These are phyloP conservation scores for Rhamnella rubrinervis DNA, from an alignment of 331 rosid genomes.

Conservation along the genomic window DNA sequence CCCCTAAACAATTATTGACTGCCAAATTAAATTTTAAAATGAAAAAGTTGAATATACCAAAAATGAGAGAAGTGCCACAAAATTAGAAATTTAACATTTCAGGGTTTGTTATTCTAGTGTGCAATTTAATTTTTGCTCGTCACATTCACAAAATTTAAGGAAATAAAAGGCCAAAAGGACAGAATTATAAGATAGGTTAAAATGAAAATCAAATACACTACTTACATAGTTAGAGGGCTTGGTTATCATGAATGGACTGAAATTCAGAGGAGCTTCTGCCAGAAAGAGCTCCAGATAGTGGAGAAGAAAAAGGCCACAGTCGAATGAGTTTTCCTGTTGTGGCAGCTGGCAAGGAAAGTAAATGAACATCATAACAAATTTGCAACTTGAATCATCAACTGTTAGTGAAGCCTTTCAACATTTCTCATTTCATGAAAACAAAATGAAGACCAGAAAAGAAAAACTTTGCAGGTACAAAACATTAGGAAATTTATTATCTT, in stretches of 20 bases:
- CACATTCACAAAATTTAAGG: neutral
- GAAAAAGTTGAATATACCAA: neutral
- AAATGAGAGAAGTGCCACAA: neutral
- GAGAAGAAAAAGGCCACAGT: conserved; percentile 90
- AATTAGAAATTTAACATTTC: neutral
- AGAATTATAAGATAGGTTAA: neutral
- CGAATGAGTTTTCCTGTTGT: conserved; percentile 89
- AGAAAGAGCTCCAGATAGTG: conserved; percentile 92
- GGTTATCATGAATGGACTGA: conserved; percentile 69
- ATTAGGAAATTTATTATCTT: neutral
- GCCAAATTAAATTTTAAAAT: neutral
- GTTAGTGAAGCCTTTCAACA: neutral
- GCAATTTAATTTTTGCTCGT: neutral
- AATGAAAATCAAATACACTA: conserved; percentile 19
- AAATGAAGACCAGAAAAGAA: neutral
- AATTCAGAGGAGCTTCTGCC: conserved; percentile 70
- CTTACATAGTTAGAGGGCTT: conserved; percentile 83
- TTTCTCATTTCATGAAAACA: neutral
- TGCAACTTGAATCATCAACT: neutral
- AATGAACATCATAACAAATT: conserved; percentile 3
- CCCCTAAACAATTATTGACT: neutral
- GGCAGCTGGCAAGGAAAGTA: conserved; percentile 67
- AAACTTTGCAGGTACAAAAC: neutral
- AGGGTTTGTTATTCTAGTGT: too few relatives aligned
- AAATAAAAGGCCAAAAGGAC: neutral